These are phyloP conservation scores for Vaccinium vitisidaea DNA, from an alignment of 148 eudicot genomes.

Conservation along the genomic window DNA sequence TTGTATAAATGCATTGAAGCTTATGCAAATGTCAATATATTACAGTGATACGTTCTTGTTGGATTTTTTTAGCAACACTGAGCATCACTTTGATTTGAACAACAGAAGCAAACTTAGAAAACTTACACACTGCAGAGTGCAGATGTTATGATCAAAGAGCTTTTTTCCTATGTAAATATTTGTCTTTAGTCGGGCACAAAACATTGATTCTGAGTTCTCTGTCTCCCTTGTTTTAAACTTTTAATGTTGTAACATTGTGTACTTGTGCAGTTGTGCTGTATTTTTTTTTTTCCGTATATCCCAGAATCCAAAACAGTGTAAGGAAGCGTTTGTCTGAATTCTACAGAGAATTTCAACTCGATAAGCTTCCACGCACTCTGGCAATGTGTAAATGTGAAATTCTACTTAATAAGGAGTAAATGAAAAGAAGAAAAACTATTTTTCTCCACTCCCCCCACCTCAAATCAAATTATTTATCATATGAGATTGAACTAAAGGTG, in stretches of 20 bases:
- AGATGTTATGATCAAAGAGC: neutral
- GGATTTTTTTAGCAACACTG: slow-evolving; percentile 22
- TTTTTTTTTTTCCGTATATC: neutral
- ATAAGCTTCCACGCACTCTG: neutral
- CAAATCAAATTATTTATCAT: neutral
- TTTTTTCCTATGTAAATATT: neutral
- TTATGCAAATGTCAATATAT: neutral
- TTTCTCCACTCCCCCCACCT: too few species aligned
- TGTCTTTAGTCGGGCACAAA: neutral
- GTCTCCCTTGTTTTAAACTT: neutral
- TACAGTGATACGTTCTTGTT: slow-evolving; percentile 18
- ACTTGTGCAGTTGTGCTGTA: neutral
- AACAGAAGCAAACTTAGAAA: neutral
- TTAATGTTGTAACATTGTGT: neutral
- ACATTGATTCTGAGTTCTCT: neutral
- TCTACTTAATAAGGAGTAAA: too few species aligned
- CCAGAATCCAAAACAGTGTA: too few species aligned
- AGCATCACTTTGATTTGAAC: slow-evolving; percentile 14
- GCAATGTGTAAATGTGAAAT: neutral
- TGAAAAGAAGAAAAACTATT: too few species aligned
- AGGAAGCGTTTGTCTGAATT: neutral
- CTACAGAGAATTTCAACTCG: neutral
- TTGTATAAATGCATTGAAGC: slow-evolving; percentile 15
- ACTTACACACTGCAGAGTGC: slow-evolving; percentile 9
- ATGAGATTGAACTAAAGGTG: neutral